Percentiles rank a stretch among this genome's conserved stretches.
Evolutionary conservation across 108 stramenopile species (phyloP).

Genomic region (Skeletonema potamos): DNA sequence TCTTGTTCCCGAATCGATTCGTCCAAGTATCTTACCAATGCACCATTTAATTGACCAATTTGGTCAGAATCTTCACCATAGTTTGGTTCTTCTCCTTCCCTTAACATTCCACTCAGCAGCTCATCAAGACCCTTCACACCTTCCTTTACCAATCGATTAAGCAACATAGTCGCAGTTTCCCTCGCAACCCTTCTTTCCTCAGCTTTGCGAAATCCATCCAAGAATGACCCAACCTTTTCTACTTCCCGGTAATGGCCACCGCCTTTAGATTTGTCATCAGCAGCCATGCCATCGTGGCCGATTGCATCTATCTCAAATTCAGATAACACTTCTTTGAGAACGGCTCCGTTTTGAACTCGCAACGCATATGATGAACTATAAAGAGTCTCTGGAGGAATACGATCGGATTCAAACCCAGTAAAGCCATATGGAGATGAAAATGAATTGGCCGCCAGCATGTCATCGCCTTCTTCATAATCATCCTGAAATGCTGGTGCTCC

Average conservation of each 20-base stretch:
- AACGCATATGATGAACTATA: slow-evolving; percentile 57
- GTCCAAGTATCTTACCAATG: slow-evolving; percentile 75
- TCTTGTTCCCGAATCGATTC: slow-evolving; percentile 84
- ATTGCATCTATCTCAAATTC: slow-evolving; percentile 82
- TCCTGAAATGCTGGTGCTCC: slow-evolving; percentile 82
- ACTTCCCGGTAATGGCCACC: slow-evolving; percentile 85
- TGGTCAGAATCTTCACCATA: slow-evolving; percentile 57
- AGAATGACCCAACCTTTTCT: slow-evolving; percentile 73
- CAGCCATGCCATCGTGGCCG: slow-evolving; percentile 82
- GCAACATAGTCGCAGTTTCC: slow-evolving; percentile 74
- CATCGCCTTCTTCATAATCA: slow-evolving; percentile 35
- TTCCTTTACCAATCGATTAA: slow-evolving; percentile 73
- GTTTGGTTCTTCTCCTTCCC: slow-evolving; percentile 41
- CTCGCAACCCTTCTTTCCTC: slow-evolving; percentile 75
- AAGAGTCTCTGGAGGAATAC: slow-evolving; percentile 62
- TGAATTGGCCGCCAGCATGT: slow-evolving; percentile 8
- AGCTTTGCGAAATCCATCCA: slow-evolving; percentile 80
- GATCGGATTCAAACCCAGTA: slow-evolving; percentile 76
- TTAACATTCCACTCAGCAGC: slow-evolving; percentile 74
- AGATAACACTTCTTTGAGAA: slow-evolving; percentile 65
- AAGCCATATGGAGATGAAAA: slow-evolving; percentile 58
- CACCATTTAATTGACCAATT: slow-evolving; percentile 75
- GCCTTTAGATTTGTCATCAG: slow-evolving; percentile 68
- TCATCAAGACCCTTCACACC: slow-evolving; percentile 79
- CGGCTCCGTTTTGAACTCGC: slow-evolving; percentile 61